Evolutionary conservation across 2,329 filamentous ascomycete genomes (phyloP), one percentile per base, ranked within the genome.

Genomic region (Xylariales sp.): DNA sequence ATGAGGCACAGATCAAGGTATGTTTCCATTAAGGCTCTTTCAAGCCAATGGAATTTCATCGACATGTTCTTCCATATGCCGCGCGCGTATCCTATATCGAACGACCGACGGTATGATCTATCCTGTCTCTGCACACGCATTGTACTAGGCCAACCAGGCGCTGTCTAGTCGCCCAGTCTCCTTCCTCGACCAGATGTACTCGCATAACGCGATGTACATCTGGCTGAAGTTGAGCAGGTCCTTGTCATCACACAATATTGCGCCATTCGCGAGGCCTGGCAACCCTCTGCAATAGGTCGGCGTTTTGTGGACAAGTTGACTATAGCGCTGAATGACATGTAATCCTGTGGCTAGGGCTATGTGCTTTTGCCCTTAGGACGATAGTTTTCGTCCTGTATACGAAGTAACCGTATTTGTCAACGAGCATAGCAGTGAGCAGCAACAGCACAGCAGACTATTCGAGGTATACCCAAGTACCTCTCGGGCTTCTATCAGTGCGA

Each of bases 1-100:
- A 82, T 71, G 91, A 97, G 79, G 74, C 73, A 73, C 88, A 94
- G 83, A 94, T 98, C 75, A 97, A 98, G 93, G 93, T 98, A 98
- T 94, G 93, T 98, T 89, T 86, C 89, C 82, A 76, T 80, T 85
- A 75, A 84, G 83, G 82, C 79, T 70, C 61, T 40, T 67, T 70
- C 64, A 68, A 61, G 69, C 74, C 80, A 73, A 77, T 76, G 80
- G 81, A 80, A 76, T 83, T 81, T 76, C 70, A 76, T 84, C 80
- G 81, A 78, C 79, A 72, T 70, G 62, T 71, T 64, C 59, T 55
- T 57, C 57, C 49, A n/a, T 56, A 58, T 53, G 56, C 51, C 52
- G 50, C 52, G 54, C 57, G 52, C 52, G 50, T 56, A 55, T 46
- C 45, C 45, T 53, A 27, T 22, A 20, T 18, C 38, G 25, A 40